Evolutionary conservation across 139 green algal species (phyloP).

Genomic region (Tetraselmis striata): DNA sequence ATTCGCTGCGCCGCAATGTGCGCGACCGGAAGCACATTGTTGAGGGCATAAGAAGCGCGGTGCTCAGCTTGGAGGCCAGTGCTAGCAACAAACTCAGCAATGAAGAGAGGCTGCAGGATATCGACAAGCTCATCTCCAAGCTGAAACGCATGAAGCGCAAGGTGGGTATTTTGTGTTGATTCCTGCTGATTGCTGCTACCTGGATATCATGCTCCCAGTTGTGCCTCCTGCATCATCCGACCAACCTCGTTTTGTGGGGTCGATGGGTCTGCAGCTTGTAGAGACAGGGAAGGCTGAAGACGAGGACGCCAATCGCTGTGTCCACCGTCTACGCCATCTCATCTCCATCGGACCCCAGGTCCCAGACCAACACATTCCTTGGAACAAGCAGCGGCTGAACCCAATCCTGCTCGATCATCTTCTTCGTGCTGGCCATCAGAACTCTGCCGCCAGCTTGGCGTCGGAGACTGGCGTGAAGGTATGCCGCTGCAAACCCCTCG

Average conservation of each 20-base stretch:
- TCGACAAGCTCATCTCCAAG: background rate
- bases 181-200: no score
- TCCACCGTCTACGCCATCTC: background rate
- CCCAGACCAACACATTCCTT: conserved; percentile 28
- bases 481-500: no score
- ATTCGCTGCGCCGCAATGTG: background rate
- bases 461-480: conserved; percentile 25
- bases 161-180: no score
- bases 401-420: conserved; percentile 73
- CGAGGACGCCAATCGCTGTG: background rate
- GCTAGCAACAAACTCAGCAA: background rate
- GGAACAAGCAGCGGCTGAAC: conserved; percentile 62
- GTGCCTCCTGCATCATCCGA: no score
- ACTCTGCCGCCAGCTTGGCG: conserved; percentile 21
- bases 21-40: background rate
- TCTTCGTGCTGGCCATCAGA: conserved; percentile 57
- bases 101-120: background rate
- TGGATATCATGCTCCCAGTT: no score
- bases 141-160: background rate
- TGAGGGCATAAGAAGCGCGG: background rate
- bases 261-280: background rate
- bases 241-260: no score
- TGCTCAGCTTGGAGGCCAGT: background rate
- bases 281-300: background rate
- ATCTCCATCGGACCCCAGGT: background rate